A percentile compares a stretch with the other conserved stretches of the same genome.
These are phyloP conservation scores for Lepidium sativum DNA, from an alignment of 345 rosid species.

Conservation along the genomic window DNA sequence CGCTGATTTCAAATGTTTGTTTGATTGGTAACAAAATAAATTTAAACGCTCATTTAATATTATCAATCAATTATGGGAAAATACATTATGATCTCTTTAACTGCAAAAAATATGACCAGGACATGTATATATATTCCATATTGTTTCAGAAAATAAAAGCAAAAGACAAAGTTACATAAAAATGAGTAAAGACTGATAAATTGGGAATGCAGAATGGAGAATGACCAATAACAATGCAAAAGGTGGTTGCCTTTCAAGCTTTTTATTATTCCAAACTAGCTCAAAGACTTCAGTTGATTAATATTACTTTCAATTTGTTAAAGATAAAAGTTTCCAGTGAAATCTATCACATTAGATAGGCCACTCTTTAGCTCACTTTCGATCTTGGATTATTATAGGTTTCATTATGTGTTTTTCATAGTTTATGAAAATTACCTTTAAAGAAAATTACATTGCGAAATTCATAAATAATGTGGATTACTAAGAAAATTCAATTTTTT, in stretches of 20 bases:
- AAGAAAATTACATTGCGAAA: not conserved
- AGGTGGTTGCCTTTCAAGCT: constrained; percentile 6
- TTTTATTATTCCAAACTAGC: not conserved
- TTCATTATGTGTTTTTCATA: not conserved
- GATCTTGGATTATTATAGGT: not conserved
- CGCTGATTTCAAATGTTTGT: no score
- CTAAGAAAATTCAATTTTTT: no score
- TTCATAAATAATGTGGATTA: not conserved
- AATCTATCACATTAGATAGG: not conserved
- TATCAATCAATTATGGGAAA: no score
- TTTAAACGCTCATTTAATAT: no score
- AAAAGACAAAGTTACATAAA: not conserved
- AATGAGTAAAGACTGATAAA: not conserved
- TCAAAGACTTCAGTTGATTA: not conserved
- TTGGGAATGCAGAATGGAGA: not conserved
- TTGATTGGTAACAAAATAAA: no score
- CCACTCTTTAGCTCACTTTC: not conserved
- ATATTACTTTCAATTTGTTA: not conserved
- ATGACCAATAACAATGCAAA: constrained; percentile 1
- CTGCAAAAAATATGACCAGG: no score
- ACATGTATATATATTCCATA: not conserved
- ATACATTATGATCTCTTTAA: no score
- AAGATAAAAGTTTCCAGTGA: not conserved
- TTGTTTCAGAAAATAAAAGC: not conserved
- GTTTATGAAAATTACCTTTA: not conserved